Evolutionary conservation across 2,329 filamentous ascomycete species (phyloP).

Genomic region (Acephala macrosclerotiorum): DNA sequence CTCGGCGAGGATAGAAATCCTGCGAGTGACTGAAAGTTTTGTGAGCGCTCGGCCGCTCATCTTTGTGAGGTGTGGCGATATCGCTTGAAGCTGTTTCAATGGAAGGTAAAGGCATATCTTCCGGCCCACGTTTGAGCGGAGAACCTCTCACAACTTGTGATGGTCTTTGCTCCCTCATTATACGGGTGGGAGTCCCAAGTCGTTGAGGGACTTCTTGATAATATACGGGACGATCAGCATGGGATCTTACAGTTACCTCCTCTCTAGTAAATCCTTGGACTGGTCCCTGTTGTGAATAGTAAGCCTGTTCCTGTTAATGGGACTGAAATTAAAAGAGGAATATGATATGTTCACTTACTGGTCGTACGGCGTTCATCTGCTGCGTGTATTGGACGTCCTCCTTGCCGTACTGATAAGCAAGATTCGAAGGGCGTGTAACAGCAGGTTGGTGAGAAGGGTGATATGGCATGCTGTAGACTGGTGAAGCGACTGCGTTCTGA

Average conservation of each 20-base stretch:
- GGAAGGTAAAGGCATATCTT: conserved; percentile 45
- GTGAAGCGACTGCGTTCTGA: background rate
- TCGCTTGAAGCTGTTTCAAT: conserved; percentile 43
- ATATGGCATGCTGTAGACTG: background rate
- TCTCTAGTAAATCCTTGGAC: conserved; percentile 29
- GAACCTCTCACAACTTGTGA: conserved; percentile 42
- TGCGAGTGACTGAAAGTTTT: conserved; percentile 28
- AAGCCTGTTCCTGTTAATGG: conserved; percentile 35
- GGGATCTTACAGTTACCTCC: conserved; percentile 39
- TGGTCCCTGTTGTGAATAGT: conserved; percentile 31
- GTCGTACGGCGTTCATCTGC: background rate
- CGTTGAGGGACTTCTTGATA: conserved; percentile 32
- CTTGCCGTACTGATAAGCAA: conserved; percentile 5
- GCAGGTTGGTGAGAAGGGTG: background rate
- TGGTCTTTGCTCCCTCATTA: conserved; percentile 31
- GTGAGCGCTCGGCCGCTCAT: conserved; percentile 30
- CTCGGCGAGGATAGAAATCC: conserved; percentile 32
- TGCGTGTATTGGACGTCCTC: background rate
- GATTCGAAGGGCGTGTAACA: background rate
- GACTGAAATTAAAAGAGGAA: conserved; percentile 8
- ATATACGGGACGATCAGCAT: conserved; percentile 34
- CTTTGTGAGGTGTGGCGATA: conserved; percentile 31
- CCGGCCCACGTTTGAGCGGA: conserved; percentile 36
- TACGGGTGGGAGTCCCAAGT: conserved; percentile 28
- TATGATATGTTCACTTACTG: background rate